Evolutionary conservation across 1,139 yeast species (phyloP), one percentile per base, ranked within the genome.

Genomic region (Geotrichum carabidarum): DNA sequence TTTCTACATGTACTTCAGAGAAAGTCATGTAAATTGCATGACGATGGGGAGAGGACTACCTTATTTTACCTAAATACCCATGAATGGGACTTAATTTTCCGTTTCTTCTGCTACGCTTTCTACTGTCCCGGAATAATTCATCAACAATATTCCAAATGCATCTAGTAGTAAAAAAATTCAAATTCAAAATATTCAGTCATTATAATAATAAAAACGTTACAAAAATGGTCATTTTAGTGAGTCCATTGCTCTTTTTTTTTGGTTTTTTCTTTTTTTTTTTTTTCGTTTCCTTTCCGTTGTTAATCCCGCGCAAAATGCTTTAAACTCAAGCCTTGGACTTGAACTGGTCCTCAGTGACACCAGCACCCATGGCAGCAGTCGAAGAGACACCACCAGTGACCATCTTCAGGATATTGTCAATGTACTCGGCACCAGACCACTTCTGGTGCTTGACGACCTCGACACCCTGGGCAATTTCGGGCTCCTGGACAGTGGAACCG

Each of bases 341-440:
- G 78, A 91, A 91, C 75, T 91, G 98, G 65, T 87, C 95, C 76
- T 91, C 99, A 58, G 99, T 91, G 65, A 91, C 98, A 78, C 98
- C 98, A 60, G 85, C 86, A 70, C 98, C 98, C 98, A 91, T 91
- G 57, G 98, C 98, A 63, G 97, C 95, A 54, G 98, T 93, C 30
- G 96, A 86, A 54, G 93, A 79, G 58, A 91, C 87, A 75, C 99
- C 99, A 67, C 98, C 98, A 58, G 94, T 84, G 48, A 90, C 94
- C 77, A 90, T 79, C 73, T 84, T 89, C 73, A 91, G 83, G 67
- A 91, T 78, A 59, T 89, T 86, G 73, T 91, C 99, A 70, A 93
- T 86, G 77, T 90, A 93, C 73, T 88, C 96, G 43, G 99, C 99
- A 70, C 99, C 99, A 50, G 97, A 89, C 99, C 99, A 91, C 74